These are phyloP conservation scores for Endocalyx cinctus DNA, from an alignment of 2,329 filamentous ascomycete species.

Conservation along the genomic window DNA sequence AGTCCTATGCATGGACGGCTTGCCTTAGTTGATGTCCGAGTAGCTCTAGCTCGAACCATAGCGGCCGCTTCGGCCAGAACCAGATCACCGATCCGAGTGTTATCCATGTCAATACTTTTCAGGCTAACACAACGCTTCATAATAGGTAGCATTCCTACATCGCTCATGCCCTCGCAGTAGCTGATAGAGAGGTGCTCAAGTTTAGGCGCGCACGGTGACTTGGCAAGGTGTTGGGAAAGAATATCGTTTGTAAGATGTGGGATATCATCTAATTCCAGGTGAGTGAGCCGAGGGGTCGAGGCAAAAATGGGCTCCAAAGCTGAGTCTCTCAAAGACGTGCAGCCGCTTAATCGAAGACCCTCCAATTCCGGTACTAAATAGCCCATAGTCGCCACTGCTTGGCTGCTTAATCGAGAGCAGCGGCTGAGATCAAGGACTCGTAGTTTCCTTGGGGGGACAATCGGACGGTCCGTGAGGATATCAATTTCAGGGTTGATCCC, in stretches of 20 bases:
- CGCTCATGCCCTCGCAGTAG: constrained; percentile 82
- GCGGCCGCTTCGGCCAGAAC: constrained; percentile 78
- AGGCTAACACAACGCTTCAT: constrained; percentile 70
- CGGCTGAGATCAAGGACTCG: constrained; percentile 82
- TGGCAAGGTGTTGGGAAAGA: constrained; percentile 67
- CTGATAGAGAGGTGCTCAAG: constrained; percentile 82
- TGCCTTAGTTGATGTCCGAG: constrained; percentile 34
- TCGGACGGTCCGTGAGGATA: constrained; percentile 68
- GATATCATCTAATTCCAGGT: constrained; percentile 87
- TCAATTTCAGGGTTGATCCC: constrained; percentile 76
- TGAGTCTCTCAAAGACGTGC: constrained; percentile 67
- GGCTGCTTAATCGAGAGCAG: constrained; percentile 68
- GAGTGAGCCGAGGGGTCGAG: constrained; percentile 71
- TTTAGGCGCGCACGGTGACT: constrained; percentile 64
- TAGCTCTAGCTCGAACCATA: constrained; percentile 65
- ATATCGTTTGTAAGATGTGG: constrained; percentile 70
- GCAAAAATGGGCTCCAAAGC: constrained; percentile 69
- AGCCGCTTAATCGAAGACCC: constrained; percentile 78
- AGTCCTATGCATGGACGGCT: constrained; percentile 57
- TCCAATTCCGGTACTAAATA: constrained; percentile 74
- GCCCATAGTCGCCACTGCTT: constrained; percentile 66
- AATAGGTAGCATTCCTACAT: constrained; percentile 77
- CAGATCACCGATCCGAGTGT: constrained; percentile 84
- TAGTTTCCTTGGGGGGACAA: constrained; percentile 72
- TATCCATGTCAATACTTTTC: constrained; percentile 78